These are phyloP conservation scores for Liquidambar formosana DNA, from an alignment of 164 flowering plant species.

Conservation along the genomic window DNA sequence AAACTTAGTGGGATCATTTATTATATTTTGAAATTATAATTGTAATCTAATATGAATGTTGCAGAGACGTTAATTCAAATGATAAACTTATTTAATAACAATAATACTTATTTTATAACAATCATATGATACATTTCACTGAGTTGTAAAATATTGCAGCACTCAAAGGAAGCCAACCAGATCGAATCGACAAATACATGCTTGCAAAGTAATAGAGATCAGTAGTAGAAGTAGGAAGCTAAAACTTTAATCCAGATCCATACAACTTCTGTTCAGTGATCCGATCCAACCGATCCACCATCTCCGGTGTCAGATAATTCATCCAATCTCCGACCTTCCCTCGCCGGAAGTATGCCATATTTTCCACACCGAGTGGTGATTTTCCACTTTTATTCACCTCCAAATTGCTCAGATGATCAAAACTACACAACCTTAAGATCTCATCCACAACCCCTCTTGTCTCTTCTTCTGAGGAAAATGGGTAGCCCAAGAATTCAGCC, in stretches of 20 bases:
- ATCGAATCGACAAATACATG: too few relatives aligned
- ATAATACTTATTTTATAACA: too few relatives aligned
- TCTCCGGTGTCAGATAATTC: conserved; percentile 25
- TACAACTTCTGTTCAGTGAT: conserved; percentile 24
- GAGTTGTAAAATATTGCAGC: too few relatives aligned
- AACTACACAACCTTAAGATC: conserved; percentile 40
- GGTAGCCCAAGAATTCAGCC: conserved; percentile 36
- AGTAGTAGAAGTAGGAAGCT: background rate
- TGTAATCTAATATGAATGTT: too few relatives aligned
- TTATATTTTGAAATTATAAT: too few relatives aligned
- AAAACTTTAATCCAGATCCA: conserved; percentile 23
- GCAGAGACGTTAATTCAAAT: too few relatives aligned
- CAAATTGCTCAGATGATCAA: conserved; percentile 35
- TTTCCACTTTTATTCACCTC: conserved; percentile 38
- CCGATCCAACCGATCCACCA: conserved; percentile 21
- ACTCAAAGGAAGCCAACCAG: too few relatives aligned
- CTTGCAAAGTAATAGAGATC: too few relatives aligned
- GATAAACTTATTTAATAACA: too few relatives aligned
- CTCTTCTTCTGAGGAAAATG: conserved; percentile 33
- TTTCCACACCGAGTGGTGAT: conserved; percentile 15
- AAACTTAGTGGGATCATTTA: too few relatives aligned
- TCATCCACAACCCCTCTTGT: conserved; percentile 22
- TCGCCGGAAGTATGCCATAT: conserved; percentile 26
- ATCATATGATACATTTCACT: too few relatives aligned
- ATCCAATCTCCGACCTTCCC: conserved; percentile 35